These are phyloP conservation scores for Rhizoctonia solani DNA, from an alignment of 1,284 basidiomycete species.

Conservation along the genomic window DNA sequence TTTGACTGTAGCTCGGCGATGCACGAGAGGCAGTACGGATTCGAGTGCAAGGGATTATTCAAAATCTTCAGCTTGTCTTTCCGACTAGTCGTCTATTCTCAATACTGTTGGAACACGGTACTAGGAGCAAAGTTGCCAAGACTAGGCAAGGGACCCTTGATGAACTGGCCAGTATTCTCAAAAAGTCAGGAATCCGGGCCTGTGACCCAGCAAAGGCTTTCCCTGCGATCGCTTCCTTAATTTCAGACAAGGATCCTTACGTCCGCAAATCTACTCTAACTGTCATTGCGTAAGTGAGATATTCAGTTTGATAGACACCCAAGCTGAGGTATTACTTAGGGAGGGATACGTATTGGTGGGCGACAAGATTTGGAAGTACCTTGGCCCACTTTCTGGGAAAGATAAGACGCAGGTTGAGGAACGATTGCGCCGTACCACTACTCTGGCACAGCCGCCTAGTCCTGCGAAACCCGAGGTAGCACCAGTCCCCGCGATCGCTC, in stretches of 20 bases:
- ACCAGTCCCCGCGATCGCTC: constrained; percentile 48
- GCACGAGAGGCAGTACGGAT: constrained; percentile 73
- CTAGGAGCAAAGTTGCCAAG: constrained; percentile 88
- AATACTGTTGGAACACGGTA: constrained; percentile 80
- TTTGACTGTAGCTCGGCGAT: constrained; percentile 67
- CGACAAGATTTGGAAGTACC: constrained; percentile 81
- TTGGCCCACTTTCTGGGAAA: constrained; percentile 78
- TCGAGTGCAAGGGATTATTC: constrained; percentile 73
- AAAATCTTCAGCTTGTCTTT: constrained; percentile 76
- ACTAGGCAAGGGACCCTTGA: constrained; percentile 84
- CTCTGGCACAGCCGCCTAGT: constrained; percentile 47
- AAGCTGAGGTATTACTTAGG: constrained; percentile 48
- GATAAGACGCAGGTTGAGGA: constrained; percentile 93
- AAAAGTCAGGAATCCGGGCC: constrained; percentile 80
- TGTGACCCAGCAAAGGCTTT: constrained; percentile 82
- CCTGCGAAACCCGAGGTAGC: constrained; percentile 35
- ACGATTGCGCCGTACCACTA: constrained; percentile 78
- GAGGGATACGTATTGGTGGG: constrained; percentile 84
- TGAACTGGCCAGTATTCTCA: constrained; percentile 77
- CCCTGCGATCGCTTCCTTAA: constrained; percentile 76
- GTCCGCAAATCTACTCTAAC: constrained; percentile 84
- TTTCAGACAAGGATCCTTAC: constrained; percentile 85
- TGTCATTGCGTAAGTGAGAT: constrained; percentile 62
- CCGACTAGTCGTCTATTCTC: constrained; percentile 91
- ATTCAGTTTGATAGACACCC: neutral